Percentiles rank a stretch among this genome's conserved stretches.
Conservation (phyloP, 1,139 yeast species). For the Geotrichum aggregatum region DNA sequence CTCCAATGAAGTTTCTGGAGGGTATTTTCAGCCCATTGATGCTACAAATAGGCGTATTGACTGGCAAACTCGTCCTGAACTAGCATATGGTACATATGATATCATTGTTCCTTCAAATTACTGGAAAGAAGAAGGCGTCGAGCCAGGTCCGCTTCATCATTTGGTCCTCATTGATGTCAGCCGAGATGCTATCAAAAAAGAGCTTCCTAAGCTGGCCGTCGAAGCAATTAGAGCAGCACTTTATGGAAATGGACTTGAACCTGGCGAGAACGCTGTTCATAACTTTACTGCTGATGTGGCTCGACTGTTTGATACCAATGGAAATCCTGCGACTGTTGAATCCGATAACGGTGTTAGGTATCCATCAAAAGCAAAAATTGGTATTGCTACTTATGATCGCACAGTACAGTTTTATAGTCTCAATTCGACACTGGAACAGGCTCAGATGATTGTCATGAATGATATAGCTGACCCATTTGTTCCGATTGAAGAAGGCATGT, state of each 20-base stretch:
- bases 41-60: slow-evolving; percentile 60
- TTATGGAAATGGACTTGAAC: slow-evolving; percentile 34
- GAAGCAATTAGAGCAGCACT: slow-evolving; percentile 67
- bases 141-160: slow-evolving; percentile 56
- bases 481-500: slow-evolving; percentile 74
- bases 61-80: slow-evolving; percentile 64
- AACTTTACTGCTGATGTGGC: slow-evolving; percentile 25
- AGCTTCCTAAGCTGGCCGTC: slow-evolving; percentile 61
- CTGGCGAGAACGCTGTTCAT: slow-evolving; percentile 25
- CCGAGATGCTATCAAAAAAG: slow-evolving; percentile 57
- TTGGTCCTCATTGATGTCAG: slow-evolving; percentile 75
- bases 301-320: slow-evolving; percentile 30
- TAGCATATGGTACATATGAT: slow-evolving; percentile 81
- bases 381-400: slow-evolving; percentile 74
- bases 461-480: slow-evolving; percentile 79
- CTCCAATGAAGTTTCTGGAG: slow-evolving; percentile 64
- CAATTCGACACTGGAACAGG: slow-evolving; percentile 49
- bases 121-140: slow-evolving; percentile 48
- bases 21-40: slow-evolving; percentile 63
- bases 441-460: slow-evolving; percentile 63
- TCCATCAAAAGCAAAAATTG: slow-evolving; percentile 50
- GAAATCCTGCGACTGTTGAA: slow-evolving; percentile 25
- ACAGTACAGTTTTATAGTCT: slow-evolving; percentile 72
- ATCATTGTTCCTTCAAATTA: slow-evolving; percentile 71
- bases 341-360: slow-evolving; percentile 25